Base-by-base conservation (phyloP, 371 early-diverging fungal species). In the Mortierella sp. region DNA sequence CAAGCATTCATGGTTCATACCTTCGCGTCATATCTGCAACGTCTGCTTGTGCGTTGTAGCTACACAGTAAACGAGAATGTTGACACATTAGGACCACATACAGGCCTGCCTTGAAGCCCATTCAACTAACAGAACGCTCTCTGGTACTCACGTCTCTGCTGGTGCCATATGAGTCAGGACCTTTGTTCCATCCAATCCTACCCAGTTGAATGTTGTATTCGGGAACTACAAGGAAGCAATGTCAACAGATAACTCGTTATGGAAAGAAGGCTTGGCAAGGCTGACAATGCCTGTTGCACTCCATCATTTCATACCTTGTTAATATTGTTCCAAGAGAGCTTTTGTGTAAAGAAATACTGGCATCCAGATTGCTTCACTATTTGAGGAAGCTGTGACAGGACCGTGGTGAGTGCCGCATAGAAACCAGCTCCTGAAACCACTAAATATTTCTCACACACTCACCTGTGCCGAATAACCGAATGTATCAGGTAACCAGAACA, bases 261-360 rank as follows among this genome's bases (percentile, higher is more conserved):
- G 18, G 19, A 1, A 47, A 6, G n/a, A n/a, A n/a, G n/a, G n/a
- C n/a, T n/a, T n/a, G n/a, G n/a, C n/a, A n/a, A n/a, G n/a, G n/a
- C n/a, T n/a, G n/a, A n/a, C n/a, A n/a, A 26, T 45, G 4, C 21
- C 12, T 16, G 18, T 25, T 11, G n/a, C 37, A 43, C 25, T 12
- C 30, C 7, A 37, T 15, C 16, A 1, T 26, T 6, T 5, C 45
- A 12, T 68, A 86, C 88, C 72, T 92, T 95, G 88, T 99, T 99
- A 82, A 99, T 97, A 70, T 96, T 97, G 83, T 99, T 99, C 99
- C 97, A 98, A 4, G 96, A 96, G 16, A 99, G 83, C 81, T 99
- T 99, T 74, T 99, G 99, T 4, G 99, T 99, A 80, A 98, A 97
- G 67, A 99, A 99, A 77, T 96, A 99, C 76, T 95, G 84, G 57